Base-by-base conservation (phyloP, 164 flowering plant species). In the Liriodendron chinense region DNA sequence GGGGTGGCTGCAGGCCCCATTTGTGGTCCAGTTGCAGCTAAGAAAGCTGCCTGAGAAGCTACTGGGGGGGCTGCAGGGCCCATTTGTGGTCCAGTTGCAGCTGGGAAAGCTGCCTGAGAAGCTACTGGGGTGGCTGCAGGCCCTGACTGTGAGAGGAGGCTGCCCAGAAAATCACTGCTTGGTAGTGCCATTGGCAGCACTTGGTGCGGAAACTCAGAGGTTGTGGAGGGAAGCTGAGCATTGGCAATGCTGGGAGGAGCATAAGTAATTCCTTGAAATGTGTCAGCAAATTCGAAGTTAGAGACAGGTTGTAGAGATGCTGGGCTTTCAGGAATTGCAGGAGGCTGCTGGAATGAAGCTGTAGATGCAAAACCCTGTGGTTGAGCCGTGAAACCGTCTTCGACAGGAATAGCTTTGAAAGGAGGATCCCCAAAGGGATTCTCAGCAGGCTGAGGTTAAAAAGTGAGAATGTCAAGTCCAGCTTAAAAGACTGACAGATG, bases 351-450 rank as follows among this genome's bases (percentile, higher is more conserved):
- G 79, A 82, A 86, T 68, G 86, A 21, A 68, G 78, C 22, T 7
- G 79, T 7, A 16, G 89, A 69, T 14, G 82, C 57, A 67, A 77
- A 69, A 65, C 74, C 69, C 80, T 83, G 91, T 3, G 81, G 75
- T 69, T 82, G 88, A 77, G 72, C 70, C 50, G 73, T 70, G 23
- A 67, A 69, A 73, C 64, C 73, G 24, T 85, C 84, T 59, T 82
- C 43, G 7, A 96, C 80, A 53, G 96, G 87, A 22, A 83, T 18
- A 75, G 99, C 98, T 82, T 80, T 93, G 78, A 96, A 96, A 68
- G 99, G 97, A 71, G 91, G 70, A 69, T 94, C 97, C 8, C 99
- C 98, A 84, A 96, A 96, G 72, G 98, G 98, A 84, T 96, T 92
- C 71, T 87, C 94, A 82, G 84, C 85, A 65, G 90, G 65, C 99